Conservation (phyloP, 352 stramenopile genomes). For the Albugo laibachii region DNA sequence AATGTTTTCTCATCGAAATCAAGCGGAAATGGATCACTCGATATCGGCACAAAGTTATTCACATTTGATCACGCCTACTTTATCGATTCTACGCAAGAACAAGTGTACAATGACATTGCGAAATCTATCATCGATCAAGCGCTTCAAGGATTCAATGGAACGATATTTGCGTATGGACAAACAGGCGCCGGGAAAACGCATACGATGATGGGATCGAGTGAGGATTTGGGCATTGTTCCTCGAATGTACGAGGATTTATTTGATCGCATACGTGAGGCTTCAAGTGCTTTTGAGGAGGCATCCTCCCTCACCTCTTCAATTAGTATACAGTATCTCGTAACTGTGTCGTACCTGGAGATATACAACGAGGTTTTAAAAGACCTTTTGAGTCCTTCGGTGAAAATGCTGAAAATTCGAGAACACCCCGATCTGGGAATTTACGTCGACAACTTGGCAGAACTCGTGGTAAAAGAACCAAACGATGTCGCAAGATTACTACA, state of each 20-base stretch:
- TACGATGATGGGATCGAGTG: slow-evolving; percentile 65
- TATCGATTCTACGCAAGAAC: slow-evolving; percentile 38
- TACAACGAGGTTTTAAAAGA: slow-evolving; percentile 92
- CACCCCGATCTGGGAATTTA: slow-evolving; percentile 87
- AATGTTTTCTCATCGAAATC: slow-evolving; percentile 1
- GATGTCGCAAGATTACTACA: slow-evolving; percentile 72
- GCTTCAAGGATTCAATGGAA: slow-evolving; percentile 56
- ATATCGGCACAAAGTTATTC: slow-evolving; percentile 24
- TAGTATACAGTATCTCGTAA: slow-evolving; percentile 64
- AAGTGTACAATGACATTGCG: slow-evolving; percentile 68
- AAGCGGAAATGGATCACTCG: slow-evolving; percentile 1
- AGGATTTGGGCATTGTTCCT: slow-evolving; percentile 74
- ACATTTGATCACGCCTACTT: slow-evolving; percentile 75
- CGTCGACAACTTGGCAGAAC: slow-evolving; percentile 77
- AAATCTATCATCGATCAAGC: slow-evolving; percentile 55
- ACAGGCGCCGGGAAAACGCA: slow-evolving; percentile 71
- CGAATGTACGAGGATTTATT: slow-evolving; percentile 82
- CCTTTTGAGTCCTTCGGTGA: slow-evolving; percentile 82
- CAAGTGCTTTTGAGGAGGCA: slow-evolving; percentile 2
- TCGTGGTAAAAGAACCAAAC: slow-evolving; percentile 57
- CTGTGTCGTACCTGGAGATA: slow-evolving; percentile 88
- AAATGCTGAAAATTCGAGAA: slow-evolving; percentile 83
- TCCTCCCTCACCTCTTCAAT: not conserved
- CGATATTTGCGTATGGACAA: slow-evolving; percentile 16
- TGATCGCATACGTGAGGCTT: slow-evolving; percentile 15